Percentiles rank a stretch among this genome's conserved stretches.
phyloP scores from a whole-genome alignment of 768 basidiomycete genomes.

The Paxillus rubicundulus region DNA sequence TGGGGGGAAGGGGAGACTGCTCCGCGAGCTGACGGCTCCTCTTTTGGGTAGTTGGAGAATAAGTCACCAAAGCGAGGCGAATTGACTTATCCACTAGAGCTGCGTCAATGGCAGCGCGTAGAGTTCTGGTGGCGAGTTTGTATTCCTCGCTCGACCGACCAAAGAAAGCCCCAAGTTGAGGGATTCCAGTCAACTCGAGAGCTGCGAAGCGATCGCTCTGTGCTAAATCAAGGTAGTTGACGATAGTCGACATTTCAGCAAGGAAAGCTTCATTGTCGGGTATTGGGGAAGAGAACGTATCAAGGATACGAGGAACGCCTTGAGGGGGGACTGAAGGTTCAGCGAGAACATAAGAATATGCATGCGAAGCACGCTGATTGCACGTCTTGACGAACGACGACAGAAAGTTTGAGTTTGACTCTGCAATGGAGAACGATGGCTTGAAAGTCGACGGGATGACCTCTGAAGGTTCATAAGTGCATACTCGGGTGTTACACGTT shows the following conservation, averaged over 20 bases:
- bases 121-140: constrained; percentile 38
- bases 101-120: constrained; percentile 49
- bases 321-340: constrained; percentile 31
- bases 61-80: constrained; percentile 54
- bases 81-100: constrained; percentile 39
- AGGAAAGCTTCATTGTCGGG: constrained; percentile 39
- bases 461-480: constrained; percentile 36
- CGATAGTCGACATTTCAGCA: constrained; percentile 42
- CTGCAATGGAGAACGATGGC: constrained; percentile 45
- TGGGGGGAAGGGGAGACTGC: constrained; percentile 47
- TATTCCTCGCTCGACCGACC: constrained; percentile 59
- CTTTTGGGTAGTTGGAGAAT: constrained; percentile 35
- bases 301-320: constrained; percentile 35
- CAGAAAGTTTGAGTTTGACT: constrained; percentile 35
- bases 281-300: constrained; percentile 42
- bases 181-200: constrained; percentile 53
- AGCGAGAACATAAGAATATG: constrained; percentile 54
- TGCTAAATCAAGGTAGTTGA: constrained; percentile 47
- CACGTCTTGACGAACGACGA: constrained; percentile 57
- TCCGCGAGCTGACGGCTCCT: constrained; percentile 41
- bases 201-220: constrained; percentile 56
- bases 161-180: constrained; percentile 43
- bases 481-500: not conserved
- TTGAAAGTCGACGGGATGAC: constrained; percentile 52
- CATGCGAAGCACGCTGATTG: constrained; percentile 53